Conservation (phyloP, 2,329 filamentous ascomycete genomes). For the Stemphylium lycopersici region DNA sequence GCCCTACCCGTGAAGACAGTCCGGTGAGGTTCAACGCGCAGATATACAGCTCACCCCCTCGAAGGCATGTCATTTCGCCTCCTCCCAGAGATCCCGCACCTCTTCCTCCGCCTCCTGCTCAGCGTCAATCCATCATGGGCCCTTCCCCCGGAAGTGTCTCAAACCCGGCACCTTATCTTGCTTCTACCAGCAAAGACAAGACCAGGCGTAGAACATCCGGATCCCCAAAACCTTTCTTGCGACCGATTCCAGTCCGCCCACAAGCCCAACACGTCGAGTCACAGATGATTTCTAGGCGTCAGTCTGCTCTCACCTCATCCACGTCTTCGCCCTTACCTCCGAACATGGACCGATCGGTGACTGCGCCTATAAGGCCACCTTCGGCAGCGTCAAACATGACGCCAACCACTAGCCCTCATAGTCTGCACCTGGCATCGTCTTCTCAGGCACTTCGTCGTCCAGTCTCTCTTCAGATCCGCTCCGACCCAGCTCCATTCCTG, state of each 20-base stretch:
- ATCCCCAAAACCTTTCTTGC: conserved; percentile 45
- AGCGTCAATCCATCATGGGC: conserved; percentile 35
- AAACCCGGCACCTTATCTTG: conserved; percentile 6
- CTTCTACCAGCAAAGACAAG: conserved; percentile 16
- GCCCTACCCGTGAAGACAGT: conserved; percentile 23
- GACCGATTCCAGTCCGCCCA: conserved; percentile 45
- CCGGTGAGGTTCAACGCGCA: conserved; percentile 32
- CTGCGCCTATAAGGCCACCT: conserved; percentile 30
- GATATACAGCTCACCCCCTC: conserved; percentile 34
- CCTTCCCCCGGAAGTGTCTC: conserved; percentile 11
- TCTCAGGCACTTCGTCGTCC: conserved; percentile 48
- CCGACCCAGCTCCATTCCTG: conserved; percentile 53
- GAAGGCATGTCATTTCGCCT: conserved; percentile 36
- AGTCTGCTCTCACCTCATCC: conserved; percentile 35
- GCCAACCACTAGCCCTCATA: conserved; percentile 16
- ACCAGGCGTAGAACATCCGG: conserved; percentile 37
- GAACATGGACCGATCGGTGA: conserved; percentile 40
- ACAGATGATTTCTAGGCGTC: conserved; percentile 36
- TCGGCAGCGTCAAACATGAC: conserved; percentile 20
- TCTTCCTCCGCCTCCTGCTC: conserved; percentile 27
- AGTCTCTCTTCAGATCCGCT: conserved; percentile 53
- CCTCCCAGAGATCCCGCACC: conserved; percentile 38
- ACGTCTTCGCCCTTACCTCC: conserved; percentile 33
- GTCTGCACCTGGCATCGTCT: conserved; percentile 18
- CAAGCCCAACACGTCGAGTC: conserved; percentile 39